Percentiles rank a stretch among this genome's conserved stretches.
Conservation (phyloP, 768 basidiomycete genomes). For the Scleroderma bovista region DNA sequence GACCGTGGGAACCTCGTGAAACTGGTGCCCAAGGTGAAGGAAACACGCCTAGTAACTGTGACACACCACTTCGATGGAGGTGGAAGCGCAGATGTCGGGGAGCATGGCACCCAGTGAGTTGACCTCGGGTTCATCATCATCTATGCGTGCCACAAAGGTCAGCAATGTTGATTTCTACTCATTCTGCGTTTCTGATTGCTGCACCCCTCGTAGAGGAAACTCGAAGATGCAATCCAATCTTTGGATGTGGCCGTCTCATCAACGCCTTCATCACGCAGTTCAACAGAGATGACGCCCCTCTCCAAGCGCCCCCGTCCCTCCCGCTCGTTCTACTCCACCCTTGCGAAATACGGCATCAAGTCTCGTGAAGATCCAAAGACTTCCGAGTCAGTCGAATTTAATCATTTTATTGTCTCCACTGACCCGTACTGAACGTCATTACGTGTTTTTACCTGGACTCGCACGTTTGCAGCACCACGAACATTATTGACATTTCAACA, state of each 20-base stretch:
- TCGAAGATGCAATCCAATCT: constrained; percentile 72
- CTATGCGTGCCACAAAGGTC: not conserved
- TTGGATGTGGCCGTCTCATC: constrained; percentile 58
- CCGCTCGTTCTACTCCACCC: constrained; percentile 68
- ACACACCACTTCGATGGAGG: too few species aligned
- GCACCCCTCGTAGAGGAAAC: constrained; percentile 51
- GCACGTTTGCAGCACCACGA: constrained; percentile 3
- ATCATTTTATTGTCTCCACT: not conserved
- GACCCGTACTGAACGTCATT: not conserved
- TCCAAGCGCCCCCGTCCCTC: constrained; percentile 51
- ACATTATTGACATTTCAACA: constrained; percentile 38
- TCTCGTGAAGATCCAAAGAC: constrained; percentile 37
- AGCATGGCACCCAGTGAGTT: not conserved
- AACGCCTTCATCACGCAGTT: constrained; percentile 12
- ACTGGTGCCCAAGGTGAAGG: too few species aligned
- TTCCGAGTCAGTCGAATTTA: constrained; percentile 16
- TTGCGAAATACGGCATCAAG: constrained; percentile 72
- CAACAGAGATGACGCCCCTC: constrained; percentile 30
- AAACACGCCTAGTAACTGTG: too few species aligned
- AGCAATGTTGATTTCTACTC: not conserved
- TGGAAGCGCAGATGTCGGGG: not conserved
- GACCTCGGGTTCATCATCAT: not conserved
- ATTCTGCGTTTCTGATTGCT: not conserved
- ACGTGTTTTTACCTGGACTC: constrained; percentile 2
- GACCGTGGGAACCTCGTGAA: too few species aligned